These are phyloP conservation scores for Microcyclospora pomicola DNA, from an alignment of 2,329 filamentous ascomycete genomes.

Conservation along the genomic window DNA sequence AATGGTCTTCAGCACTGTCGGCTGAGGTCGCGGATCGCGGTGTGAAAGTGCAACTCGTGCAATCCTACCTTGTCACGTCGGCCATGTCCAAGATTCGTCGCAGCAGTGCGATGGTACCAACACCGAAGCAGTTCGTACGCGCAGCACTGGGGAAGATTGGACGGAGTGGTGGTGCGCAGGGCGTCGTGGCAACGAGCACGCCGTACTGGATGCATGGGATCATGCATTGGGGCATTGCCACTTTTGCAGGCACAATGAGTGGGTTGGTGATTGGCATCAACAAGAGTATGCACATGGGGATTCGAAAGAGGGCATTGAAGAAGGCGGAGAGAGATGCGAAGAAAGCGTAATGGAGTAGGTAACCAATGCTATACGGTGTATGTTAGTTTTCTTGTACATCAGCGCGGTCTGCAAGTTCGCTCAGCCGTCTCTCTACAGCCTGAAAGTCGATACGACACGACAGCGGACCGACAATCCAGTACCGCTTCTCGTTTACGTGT, in stretches of 20 bases:
- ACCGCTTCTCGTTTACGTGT: no score
- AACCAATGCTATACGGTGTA: no score
- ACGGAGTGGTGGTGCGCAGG: conserved; percentile 59
- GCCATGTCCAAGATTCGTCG: conserved; percentile 95
- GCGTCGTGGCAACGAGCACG: conserved; percentile 69
- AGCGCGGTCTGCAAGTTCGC: no score
- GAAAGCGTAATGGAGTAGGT: conserved; percentile 33
- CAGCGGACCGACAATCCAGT: no score
- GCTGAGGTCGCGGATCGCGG: conserved; percentile 68
- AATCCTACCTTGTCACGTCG: conserved; percentile 85
- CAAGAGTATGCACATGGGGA: conserved; percentile 63
- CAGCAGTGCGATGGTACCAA: conserved; percentile 64
- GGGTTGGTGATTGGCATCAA: conserved; percentile 46
- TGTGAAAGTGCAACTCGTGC: conserved; percentile 78
- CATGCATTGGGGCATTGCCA: conserved; percentile 67
- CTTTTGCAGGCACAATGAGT: conserved; percentile 45
- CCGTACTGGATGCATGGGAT: conserved; percentile 87
- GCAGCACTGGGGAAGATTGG: conserved; percentile 70
- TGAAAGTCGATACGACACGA: no score
- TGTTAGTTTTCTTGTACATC: no score
- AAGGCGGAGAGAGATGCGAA: conserved; percentile 75
- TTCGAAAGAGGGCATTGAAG: conserved; percentile 65
- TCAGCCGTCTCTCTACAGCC: no score
- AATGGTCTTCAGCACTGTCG: conserved; percentile 81
- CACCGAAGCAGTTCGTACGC: conserved; percentile 67